phyloP scores from a whole-genome alignment of 176 grass and related monocot genomes.

The Triticum dicoccoides region DNA sequence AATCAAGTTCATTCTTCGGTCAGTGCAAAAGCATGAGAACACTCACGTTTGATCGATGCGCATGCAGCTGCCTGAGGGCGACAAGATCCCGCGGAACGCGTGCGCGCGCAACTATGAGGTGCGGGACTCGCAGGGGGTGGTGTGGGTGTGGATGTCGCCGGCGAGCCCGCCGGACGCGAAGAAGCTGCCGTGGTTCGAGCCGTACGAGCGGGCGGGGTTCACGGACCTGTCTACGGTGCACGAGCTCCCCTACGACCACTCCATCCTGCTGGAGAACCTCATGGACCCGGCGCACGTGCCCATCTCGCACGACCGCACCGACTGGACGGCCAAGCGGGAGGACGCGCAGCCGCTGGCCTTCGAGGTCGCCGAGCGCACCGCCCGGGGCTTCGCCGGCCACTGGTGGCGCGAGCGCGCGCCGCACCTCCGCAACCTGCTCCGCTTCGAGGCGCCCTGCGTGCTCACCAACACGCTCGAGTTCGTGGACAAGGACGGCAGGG shows the following conservation, averaged over 20 bases:
- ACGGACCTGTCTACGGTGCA: slow-evolving; percentile 67
- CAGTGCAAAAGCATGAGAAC: not conserved
- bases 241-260: slow-evolving; percentile 97
- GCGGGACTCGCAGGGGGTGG: slow-evolving; percentile 78
- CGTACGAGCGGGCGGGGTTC: slow-evolving; percentile 64
- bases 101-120: slow-evolving; percentile 75
- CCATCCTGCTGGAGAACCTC: slow-evolving; percentile 96
- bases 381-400: slow-evolving; percentile 64
- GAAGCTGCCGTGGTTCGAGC: slow-evolving; percentile 84
- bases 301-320: slow-evolving; percentile 96
- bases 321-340: slow-evolving; percentile 86
- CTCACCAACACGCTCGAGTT: slow-evolving; percentile 69
- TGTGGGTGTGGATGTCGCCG: slow-evolving; percentile 92
- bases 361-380: slow-evolving; percentile 65
- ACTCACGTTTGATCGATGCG: not conserved
- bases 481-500: slow-evolving; percentile 47
- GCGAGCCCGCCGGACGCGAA: slow-evolving; percentile 37
- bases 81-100: slow-evolving; percentile 75
- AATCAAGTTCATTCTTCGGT: not conserved
- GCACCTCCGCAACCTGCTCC: slow-evolving; percentile 52
- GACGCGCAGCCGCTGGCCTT: slow-evolving; percentile 83
- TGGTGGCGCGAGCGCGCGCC: slow-evolving; percentile 45
- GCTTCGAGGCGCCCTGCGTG: slow-evolving; percentile 76
- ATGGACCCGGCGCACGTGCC: slow-evolving; percentile 97
- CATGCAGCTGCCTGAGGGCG: slow-evolving; percentile 62